Percentiles rank a stretch among this genome's conserved stretches.
These are phyloP conservation scores for Thamnidium elegans DNA, from an alignment of 192 early-diverging fungal genomes.

Conservation along the genomic window DNA sequence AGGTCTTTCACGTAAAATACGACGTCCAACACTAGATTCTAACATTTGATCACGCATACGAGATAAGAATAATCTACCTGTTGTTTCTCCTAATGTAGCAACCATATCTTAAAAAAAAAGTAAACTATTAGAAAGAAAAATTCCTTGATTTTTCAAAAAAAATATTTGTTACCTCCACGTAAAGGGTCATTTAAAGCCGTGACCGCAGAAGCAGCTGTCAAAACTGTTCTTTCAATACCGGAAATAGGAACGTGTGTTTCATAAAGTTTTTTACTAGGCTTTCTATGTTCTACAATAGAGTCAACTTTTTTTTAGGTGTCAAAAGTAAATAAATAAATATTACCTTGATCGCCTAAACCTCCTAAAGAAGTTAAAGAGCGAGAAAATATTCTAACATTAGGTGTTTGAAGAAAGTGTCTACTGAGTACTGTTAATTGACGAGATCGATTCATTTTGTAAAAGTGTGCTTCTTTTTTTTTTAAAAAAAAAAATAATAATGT, in stretches of 20 bases:
- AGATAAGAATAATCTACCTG: slow-evolving; percentile 63
- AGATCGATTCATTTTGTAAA: background rate
- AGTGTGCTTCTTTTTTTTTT: too few relatives aligned
- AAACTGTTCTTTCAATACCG: slow-evolving; percentile 52
- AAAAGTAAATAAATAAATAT: background rate
- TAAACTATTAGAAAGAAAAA: background rate
- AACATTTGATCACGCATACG: slow-evolving; percentile 82
- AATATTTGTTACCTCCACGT: slow-evolving; percentile 62
- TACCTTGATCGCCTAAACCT: background rate
- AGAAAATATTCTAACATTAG: background rate
- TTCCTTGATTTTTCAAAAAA: too few relatives aligned
- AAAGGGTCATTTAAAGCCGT: slow-evolving; percentile 74
- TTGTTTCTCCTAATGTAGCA: slow-evolving; percentile 87
- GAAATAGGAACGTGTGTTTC: slow-evolving; percentile 65
- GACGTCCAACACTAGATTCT: slow-evolving; percentile 64
- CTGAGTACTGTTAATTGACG: background rate
- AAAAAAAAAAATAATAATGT: too few relatives aligned
- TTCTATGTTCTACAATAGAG: slow-evolving; percentile 16
- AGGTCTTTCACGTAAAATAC: slow-evolving; percentile 82
- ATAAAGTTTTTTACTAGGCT: slow-evolving; percentile 41
- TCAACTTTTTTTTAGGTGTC: background rate
- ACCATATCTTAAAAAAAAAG: slow-evolving; percentile 67
- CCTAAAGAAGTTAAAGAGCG: background rate
- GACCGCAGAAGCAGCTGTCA: slow-evolving; percentile 76
- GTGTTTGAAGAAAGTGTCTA: background rate